Evolutionary conservation across 768 basidiomycete genomes (phyloP).

Genomic region (Rhodotorula sphaerocarpa): DNA sequence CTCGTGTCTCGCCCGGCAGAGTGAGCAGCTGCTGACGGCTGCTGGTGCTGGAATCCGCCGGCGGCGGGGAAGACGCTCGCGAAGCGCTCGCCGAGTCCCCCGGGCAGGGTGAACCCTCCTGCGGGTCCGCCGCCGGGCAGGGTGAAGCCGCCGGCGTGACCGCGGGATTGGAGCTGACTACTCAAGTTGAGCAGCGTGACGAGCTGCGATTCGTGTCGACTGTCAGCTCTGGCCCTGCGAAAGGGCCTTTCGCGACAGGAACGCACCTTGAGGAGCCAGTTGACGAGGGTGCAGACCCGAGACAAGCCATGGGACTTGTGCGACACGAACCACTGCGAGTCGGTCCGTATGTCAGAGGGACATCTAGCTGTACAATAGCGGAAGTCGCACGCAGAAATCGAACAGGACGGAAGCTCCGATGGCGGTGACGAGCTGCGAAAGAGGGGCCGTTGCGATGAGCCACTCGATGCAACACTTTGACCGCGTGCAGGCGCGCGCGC

Average conservation of each 20-base stretch:
- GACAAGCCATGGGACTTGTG: not conserved
- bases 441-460: too few relatives aligned
- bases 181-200: slow-evolving; percentile 13
- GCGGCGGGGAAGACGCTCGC: slow-evolving; percentile 8
- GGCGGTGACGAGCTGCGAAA: slow-evolving; percentile 6
- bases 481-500: too few relatives aligned
- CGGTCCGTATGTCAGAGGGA: accelerated
- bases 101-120: slow-evolving; percentile 4
- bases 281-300: slow-evolving; percentile 16
- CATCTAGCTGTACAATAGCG: not conserved
- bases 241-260: too few relatives aligned
- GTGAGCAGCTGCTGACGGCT: not conserved
- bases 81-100: slow-evolving; percentile 6
- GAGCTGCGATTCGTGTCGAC: too few relatives aligned
- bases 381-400: slow-evolving; percentile 2
- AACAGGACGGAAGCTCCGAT: slow-evolving; percentile 6
- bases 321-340: slow-evolving; percentile 3
- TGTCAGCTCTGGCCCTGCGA: too few relatives aligned
- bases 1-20: not conserved
- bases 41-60: not conserved
- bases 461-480: too few relatives aligned
- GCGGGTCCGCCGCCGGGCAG: not conserved
- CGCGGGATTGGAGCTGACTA: slow-evolving; percentile 3
- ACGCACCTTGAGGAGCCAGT: slow-evolving; percentile 25
- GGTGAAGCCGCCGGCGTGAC: not conserved